Evolutionary conservation across 768 basidiomycete genomes (phyloP).

Genomic region (Podaxis sp.): DNA sequence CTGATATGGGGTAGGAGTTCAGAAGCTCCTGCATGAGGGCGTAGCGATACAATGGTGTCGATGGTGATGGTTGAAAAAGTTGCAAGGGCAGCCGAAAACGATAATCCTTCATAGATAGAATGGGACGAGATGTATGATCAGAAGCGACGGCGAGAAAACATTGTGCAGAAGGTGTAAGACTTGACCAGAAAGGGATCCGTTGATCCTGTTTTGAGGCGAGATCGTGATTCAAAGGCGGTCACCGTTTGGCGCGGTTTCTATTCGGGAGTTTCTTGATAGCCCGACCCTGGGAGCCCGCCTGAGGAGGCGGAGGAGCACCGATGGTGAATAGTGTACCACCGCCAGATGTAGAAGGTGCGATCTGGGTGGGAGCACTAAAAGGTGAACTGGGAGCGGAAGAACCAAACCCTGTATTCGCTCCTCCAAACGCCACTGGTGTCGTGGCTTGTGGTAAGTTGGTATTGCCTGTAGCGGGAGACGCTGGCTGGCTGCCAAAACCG

Average conservation of each 20-base stretch:
- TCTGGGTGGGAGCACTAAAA: constrained; percentile 36
- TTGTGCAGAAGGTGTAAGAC: neutral
- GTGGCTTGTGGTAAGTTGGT: constrained; percentile 33
- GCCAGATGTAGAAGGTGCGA: constrained; percentile 31
- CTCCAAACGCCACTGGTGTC: constrained; percentile 38
- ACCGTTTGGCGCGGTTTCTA: constrained; percentile 35
- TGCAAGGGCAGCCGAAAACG: neutral
- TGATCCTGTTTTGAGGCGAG: neutral
- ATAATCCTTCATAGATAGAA: constrained; percentile 8
- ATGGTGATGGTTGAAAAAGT: neutral
- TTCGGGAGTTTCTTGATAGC: constrained; percentile 55
- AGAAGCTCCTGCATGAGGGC: neutral
- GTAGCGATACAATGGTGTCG: constrained; percentile 8
- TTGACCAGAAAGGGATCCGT: neutral
- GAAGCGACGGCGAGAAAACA: constrained; percentile 2
- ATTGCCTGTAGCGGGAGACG: constrained; percentile 46
- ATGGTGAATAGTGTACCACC: constrained; percentile 53
- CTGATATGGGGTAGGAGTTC: neutral
- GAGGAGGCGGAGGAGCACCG: constrained; percentile 46
- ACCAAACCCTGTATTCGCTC: constrained; percentile 25
- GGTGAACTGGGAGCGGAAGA: constrained; percentile 39
- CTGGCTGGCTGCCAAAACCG: constrained; percentile 54
- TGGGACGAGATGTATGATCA: constrained; percentile 9
- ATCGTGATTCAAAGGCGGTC: constrained; percentile 1
- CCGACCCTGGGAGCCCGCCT: constrained; percentile 25